These are phyloP conservation scores for Lizanozyma gosingica DNA, from an alignment of 1,139 yeast species.

Conservation along the genomic window DNA sequence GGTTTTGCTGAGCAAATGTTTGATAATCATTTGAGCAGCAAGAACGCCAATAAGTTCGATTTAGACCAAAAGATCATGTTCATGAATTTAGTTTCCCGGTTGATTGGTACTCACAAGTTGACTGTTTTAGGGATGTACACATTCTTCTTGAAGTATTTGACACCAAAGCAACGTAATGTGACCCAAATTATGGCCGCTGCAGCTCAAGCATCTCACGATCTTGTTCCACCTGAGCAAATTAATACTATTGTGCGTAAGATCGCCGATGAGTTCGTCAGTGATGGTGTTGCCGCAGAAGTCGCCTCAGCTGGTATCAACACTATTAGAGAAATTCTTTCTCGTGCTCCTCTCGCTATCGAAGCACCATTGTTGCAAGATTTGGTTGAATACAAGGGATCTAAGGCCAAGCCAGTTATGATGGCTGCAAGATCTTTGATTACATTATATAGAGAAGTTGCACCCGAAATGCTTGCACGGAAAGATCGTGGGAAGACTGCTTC, in stretches of 20 bases:
- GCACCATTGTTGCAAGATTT: constrained; percentile 80
- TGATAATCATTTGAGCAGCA: constrained; percentile 60
- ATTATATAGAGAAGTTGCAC: constrained; percentile 87
- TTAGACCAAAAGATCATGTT: constrained; percentile 84
- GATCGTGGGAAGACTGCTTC: constrained; percentile 92
- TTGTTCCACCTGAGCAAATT: constrained; percentile 91
- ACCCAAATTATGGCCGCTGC: constrained; percentile 95
- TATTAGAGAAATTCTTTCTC: constrained; percentile 80
- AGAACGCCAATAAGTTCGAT: constrained; percentile 57
- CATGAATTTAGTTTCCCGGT: constrained; percentile 77
- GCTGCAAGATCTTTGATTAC: constrained; percentile 89
- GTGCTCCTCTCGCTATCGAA: constrained; percentile 93
- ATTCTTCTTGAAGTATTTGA: constrained; percentile 75
- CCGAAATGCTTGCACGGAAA: constrained; percentile 82
- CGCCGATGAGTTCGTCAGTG: constrained; percentile 96
- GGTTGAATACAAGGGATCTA: constrained; percentile 84
- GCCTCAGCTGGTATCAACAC: constrained; percentile 97
- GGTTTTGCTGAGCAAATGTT: constrained; percentile 88
- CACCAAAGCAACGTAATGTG: constrained; percentile 90
- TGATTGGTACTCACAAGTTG: constrained; percentile 90
- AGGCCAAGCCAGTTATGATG: constrained; percentile 86
- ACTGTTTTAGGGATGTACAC: constrained; percentile 86
- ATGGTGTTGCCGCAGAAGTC: constrained; percentile 96
- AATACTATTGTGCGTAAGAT: constrained; percentile 75
- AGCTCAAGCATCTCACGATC: constrained; percentile 94